Base-by-base conservation (phyloP, 1,284 basidiomycete species). In the Pseudozyma flocculosa region DNA sequence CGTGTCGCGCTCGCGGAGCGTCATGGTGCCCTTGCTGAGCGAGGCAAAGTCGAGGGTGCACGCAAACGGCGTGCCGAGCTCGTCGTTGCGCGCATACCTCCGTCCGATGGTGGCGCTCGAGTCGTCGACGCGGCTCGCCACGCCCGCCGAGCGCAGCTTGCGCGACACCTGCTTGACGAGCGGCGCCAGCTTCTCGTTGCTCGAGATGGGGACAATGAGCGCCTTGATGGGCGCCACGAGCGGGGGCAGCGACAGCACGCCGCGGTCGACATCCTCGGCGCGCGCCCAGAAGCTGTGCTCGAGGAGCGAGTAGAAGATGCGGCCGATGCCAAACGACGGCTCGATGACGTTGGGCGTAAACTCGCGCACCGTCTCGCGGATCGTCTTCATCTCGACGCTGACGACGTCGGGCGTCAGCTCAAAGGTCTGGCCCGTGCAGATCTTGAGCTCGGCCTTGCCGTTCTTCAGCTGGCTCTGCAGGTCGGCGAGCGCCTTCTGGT, bases 331-430 rank as follows among this genome's bases (percentile, higher is more conserved):
- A 80, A 97, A 97, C 18, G 95, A 99, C 24, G 94, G 94, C 80
- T 97, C 94, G 77, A 97, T 95, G 79, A 99, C 94, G 80, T 97
- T 97, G 43, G 94, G 94, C 43, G 87, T 91, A 80, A 85, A 97
- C 80, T 96, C 93, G 71, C 94, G 89, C 62, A 92, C 92, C 47
- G 88, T 88, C 79, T 94, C 90, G 73, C 93, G 94, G 76, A 94
- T 87, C 43, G 87, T 90, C 82, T 88, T 89, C 62, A 85, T 84
- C 72, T 90, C 86, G 69, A 97, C 87, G 50, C 84, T 86, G 68
- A 96, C 79, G 39, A 90, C 82, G 53, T 90, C 88, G 32, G 87
- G 80, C 11, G 87, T 88, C 54, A 96, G 78, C 56, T 85, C 82
- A 80, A 66, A 88, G 65, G 85, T 81, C 72, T 84, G 85, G 57